Percentiles rank a stretch among this genome's conserved stretches.
These are phyloP conservation scores for Calonectria honghensis DNA, from an alignment of 2,329 filamentous ascomycete genomes.

Conservation along the genomic window DNA sequence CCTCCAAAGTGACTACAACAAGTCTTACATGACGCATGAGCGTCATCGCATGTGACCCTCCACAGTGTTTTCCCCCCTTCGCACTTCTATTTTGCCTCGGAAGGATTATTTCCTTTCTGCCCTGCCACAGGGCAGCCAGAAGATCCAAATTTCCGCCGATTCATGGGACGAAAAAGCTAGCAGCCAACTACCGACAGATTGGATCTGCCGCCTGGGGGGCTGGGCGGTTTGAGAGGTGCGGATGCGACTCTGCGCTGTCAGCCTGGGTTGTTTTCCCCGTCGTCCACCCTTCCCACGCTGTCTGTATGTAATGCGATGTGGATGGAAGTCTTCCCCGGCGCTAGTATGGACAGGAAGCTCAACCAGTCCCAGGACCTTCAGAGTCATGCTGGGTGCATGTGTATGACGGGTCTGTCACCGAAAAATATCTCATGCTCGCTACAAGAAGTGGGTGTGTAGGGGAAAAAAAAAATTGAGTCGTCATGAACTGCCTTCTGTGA, in stretches of 20 bases:
- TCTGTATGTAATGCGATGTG: constrained; percentile 21
- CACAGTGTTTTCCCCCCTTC: not conserved
- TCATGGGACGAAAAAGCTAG: constrained; percentile 16
- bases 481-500: not conserved
- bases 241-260: constrained; percentile 42
- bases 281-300: not conserved
- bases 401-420: constrained; percentile 24
- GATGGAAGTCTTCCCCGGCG: constrained; percentile 28
- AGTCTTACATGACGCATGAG: constrained; percentile 37
- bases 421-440: constrained; percentile 36
- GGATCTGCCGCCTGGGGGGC: constrained; percentile 40
- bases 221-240: constrained; percentile 22
- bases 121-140: not conserved
- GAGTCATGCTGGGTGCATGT: constrained; percentile 27
- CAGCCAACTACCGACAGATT: constrained; percentile 41
- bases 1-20: not conserved
- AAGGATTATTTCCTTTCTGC: constrained; percentile 10
- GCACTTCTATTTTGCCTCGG: not conserved
- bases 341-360: constrained; percentile 22
- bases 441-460: not conserved
- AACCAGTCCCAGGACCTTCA: constrained; percentile 5
- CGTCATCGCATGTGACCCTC: constrained; percentile 31
- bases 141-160: constrained; percentile 19
- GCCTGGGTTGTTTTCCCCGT: constrained; percentile 9
- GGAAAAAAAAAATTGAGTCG: constrained; percentile 3